These are phyloP conservation scores for Graphiopsis chlorocephala DNA, from an alignment of 2,329 filamentous ascomycete species.

Conservation along the genomic window DNA sequence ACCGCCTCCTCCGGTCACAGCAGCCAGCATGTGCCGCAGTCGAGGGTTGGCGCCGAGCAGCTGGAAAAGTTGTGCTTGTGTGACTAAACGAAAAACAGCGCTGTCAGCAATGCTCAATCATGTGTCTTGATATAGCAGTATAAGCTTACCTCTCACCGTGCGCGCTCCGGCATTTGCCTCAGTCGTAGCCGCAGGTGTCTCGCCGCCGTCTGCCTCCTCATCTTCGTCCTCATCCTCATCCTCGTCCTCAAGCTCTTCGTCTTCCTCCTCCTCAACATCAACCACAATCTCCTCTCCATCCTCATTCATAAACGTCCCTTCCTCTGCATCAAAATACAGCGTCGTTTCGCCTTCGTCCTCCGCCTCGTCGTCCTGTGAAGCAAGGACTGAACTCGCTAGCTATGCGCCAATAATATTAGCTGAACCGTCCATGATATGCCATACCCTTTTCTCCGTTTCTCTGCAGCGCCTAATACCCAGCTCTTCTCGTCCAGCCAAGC, in stretches of 20 bases:
- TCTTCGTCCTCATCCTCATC: constrained; percentile 26
- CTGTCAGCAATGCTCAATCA: neutral
- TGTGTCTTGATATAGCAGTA: neutral
- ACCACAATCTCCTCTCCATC: constrained; percentile 29
- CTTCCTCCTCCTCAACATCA: constrained; percentile 27
- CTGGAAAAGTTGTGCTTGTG: constrained; percentile 52
- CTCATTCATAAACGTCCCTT: constrained; percentile 32
- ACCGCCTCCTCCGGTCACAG: constrained; percentile 22
- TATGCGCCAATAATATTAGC: constrained; percentile 17
- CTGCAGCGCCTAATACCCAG: too few relatives aligned
- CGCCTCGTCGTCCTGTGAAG: constrained; percentile 43
- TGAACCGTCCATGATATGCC: too few relatives aligned
- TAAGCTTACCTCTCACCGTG: neutral
- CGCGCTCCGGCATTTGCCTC: neutral
- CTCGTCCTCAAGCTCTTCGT: constrained; percentile 32
- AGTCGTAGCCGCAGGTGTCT: neutral
- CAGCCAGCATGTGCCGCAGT: neutral
- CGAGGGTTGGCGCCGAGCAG: constrained; percentile 38
- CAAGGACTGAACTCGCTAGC: constrained; percentile 36
- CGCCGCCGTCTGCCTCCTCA: constrained; percentile 24
- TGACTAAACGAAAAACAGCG: constrained; percentile 36
- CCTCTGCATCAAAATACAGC: constrained; percentile 38
- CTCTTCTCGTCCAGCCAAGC: too few relatives aligned
- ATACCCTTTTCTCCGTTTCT: neutral
- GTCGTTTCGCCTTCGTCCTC: constrained; percentile 42